These are phyloP conservation scores for Mychonastes homosphaera DNA, from an alignment of 139 green algal species.

Conservation along the genomic window DNA sequence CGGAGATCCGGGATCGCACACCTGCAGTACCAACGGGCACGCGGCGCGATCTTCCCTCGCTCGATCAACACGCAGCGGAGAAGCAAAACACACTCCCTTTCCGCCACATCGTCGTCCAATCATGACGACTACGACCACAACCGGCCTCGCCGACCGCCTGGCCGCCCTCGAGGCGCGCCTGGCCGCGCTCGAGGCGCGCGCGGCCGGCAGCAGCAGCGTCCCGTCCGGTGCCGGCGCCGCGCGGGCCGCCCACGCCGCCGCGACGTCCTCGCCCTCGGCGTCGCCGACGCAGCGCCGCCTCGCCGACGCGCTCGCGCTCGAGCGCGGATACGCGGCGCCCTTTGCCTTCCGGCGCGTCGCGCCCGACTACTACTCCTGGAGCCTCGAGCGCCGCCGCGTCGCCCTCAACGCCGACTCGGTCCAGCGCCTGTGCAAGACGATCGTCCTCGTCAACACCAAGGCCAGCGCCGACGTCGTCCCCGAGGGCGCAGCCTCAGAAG, in stretches of 20 bases:
- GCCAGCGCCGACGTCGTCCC: background rate
- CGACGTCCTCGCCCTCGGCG: background rate
- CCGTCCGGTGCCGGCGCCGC: background rate
- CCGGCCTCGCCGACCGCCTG: background rate
- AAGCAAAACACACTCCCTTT: too few relatives aligned
- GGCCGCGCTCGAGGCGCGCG: background rate
- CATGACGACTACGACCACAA: too few relatives aligned
- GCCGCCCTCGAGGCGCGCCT: background rate
- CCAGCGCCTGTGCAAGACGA: conserved; percentile 77
- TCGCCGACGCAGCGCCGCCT: background rate
- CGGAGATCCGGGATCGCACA: background rate
- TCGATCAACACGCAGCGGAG: background rate
- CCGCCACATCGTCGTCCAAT: too few relatives aligned
- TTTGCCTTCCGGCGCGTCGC: conserved; percentile 73
- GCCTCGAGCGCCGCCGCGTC: conserved; percentile 50
- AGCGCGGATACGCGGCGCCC: conserved; percentile 10
- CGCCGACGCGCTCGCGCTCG: conserved; percentile 3
- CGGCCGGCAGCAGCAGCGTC: background rate
- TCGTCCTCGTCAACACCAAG: background rate
- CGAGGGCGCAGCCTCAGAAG: conserved; percentile 38
- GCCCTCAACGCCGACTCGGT: conserved; percentile 33
- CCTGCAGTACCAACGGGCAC: background rate
- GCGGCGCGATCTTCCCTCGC: background rate
- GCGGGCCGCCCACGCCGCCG: background rate
- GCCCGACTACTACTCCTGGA: conserved; percentile 70